These are phyloP conservation scores for Platanthera zijinensis DNA, from an alignment of 106 monocot species.

Conservation along the genomic window DNA sequence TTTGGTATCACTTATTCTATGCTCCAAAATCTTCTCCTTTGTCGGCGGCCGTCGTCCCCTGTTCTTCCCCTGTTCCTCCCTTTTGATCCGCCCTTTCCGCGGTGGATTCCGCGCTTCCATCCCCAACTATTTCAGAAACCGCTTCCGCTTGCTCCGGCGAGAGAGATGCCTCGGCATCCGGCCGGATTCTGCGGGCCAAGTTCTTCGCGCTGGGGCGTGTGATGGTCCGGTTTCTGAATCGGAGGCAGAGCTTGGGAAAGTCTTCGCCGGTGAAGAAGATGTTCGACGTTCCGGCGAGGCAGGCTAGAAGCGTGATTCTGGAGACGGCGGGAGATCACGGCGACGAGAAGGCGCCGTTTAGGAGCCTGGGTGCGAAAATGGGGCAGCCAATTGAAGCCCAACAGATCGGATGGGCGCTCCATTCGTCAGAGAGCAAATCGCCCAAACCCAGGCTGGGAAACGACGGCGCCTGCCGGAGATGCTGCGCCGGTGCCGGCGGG, in stretches of 20 bases:
- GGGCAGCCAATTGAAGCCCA: constrained; percentile 16
- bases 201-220: constrained; percentile 11
- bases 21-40: too few relatives aligned
- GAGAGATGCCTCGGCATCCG: not conserved
- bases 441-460: constrained; percentile 26
- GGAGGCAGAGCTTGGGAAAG: constrained; percentile 23
- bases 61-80: not conserved
- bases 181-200: not conserved
- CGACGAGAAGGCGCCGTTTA: constrained; percentile 1
- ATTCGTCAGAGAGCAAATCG: not conserved
- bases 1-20: too few relatives aligned
- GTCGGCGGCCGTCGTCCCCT: not conserved
- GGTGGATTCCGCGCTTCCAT: not conserved
- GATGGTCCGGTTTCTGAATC: constrained; percentile 27
- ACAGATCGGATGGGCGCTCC: constrained; percentile 28
- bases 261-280: constrained; percentile 4
- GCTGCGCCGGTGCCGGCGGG: not conserved
- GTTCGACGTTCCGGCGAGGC: constrained; percentile 15
- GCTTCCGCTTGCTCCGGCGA: not conserved
- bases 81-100: not conserved
- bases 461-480: constrained; percentile 5
- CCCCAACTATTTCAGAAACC: constrained; percentile 5
- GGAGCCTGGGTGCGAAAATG: constrained; percentile 24
- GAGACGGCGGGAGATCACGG: constrained; percentile 2
- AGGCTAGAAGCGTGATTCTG: constrained; percentile 26